Evolutionary conservation across 192 early-diverging fungal genomes (phyloP).

Genomic region (Coemansia sp.): DNA sequence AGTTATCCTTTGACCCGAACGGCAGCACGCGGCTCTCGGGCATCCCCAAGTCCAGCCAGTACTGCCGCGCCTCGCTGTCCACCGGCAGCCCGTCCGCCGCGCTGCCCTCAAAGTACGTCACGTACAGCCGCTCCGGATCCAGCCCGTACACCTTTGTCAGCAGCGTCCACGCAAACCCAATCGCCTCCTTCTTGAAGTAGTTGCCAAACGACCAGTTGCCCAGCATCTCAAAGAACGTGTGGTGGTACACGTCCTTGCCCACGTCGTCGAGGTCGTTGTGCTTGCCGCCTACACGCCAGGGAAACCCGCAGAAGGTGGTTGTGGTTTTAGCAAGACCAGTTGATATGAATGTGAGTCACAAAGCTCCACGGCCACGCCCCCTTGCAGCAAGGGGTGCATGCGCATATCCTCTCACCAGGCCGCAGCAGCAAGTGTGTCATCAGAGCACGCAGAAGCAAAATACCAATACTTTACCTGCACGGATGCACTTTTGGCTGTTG

Average conservation of each 20-base stretch:
- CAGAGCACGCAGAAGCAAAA: background rate
- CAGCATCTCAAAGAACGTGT: slow-evolving; percentile 99
- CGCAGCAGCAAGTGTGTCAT: too few species aligned
- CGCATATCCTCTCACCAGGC: too few species aligned
- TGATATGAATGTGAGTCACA: too few species aligned
- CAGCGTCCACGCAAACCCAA: slow-evolving; percentile 86
- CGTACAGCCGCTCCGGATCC: slow-evolving; percentile 84
- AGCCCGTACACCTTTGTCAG: slow-evolving; percentile 82
- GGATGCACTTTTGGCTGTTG: slow-evolving; percentile 98
- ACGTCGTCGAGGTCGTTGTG: slow-evolving; percentile 99
- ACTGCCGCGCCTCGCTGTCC: slow-evolving; percentile 85
- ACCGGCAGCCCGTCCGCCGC: slow-evolving; percentile 69
- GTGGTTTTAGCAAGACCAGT: too few species aligned
- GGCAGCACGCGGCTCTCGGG: slow-evolving; percentile 79
- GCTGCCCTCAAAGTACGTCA: slow-evolving; percentile 96
- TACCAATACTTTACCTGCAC: slow-evolving; percentile 70
- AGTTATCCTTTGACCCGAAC: slow-evolving; percentile 91
- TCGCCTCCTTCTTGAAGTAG: slow-evolving; percentile 97
- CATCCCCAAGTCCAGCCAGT: slow-evolving; percentile 89
- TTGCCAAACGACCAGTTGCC: slow-evolving; percentile 99
- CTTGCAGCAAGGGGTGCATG: background rate
- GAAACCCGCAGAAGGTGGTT: too few species aligned
- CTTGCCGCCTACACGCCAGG: slow-evolving; percentile 77
- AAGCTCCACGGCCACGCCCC: too few species aligned
- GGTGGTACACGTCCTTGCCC: slow-evolving; percentile 96